These are phyloP conservation scores for Pouteria campechiana DNA, from an alignment of 179 eudicot genomes.

Conservation along the genomic window DNA sequence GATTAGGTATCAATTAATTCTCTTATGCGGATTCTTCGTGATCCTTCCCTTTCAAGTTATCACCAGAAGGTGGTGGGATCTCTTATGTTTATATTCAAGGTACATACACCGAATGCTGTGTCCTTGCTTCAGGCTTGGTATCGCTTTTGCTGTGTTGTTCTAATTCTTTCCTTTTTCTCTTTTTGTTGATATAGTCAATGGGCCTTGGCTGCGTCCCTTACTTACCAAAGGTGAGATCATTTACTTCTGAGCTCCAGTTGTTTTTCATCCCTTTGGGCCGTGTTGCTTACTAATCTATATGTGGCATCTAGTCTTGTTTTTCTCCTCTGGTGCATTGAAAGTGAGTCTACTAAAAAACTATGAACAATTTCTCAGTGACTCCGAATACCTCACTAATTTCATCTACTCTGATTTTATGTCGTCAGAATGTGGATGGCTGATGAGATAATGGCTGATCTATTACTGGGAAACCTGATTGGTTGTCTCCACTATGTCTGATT, in stretches of 20 bases:
- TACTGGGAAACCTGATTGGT: too few relatives aligned
- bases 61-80: slow-evolving; percentile 97
- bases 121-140: neutral
- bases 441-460: too few relatives aligned
- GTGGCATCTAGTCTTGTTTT: too few relatives aligned
- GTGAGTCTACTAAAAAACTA: too few relatives aligned
- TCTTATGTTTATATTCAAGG: slow-evolving; percentile 96
- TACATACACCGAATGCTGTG: slow-evolving; percentile 12
- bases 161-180: slow-evolving; percentile 6
- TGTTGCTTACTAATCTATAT: too few relatives aligned
- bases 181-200: slow-evolving; percentile 70
- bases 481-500: too few relatives aligned
- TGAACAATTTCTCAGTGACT: too few relatives aligned
- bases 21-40: slow-evolving; percentile 95
- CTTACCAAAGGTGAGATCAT: slow-evolving; percentile 79
- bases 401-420: too few relatives aligned
- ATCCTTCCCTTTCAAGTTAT: slow-evolving; percentile 90
- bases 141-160: neutral
- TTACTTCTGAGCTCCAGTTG: neutral
- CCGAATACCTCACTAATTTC: too few relatives aligned
- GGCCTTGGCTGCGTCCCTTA: slow-evolving; percentile 96
- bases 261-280: too few relatives aligned
- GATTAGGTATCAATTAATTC: slow-evolving; percentile 98
- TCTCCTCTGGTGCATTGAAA: too few relatives aligned
- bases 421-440: too few relatives aligned